These are phyloP conservation scores for Fusarium hainanense DNA, from an alignment of 2,329 filamentous ascomycete genomes.

Conservation along the genomic window DNA sequence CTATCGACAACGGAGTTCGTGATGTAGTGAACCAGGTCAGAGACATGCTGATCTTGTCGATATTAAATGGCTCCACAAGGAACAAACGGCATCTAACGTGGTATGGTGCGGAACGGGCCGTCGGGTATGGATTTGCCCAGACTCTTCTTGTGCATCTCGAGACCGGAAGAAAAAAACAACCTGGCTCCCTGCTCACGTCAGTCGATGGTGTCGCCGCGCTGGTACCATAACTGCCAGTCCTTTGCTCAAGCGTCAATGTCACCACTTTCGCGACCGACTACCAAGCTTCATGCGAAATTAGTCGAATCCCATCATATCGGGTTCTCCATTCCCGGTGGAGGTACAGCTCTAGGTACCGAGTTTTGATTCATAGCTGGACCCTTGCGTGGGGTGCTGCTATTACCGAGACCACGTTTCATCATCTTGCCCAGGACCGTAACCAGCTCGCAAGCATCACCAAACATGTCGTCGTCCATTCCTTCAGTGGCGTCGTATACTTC, in stretches of 20 bases:
- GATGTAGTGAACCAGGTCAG: conserved; percentile 12
- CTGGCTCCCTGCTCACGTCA: conserved; percentile 5
- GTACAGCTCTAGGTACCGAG: conserved; percentile 33
- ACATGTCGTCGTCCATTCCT: conserved; percentile 95
- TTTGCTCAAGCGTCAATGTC: neutral
- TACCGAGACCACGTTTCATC: conserved; percentile 77
- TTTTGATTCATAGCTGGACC: conserved; percentile 41
- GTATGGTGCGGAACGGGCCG: conserved; percentile 41
- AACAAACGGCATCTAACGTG: conserved; percentile 1
- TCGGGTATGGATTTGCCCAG: conserved; percentile 27
- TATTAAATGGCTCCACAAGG: conserved; percentile 35
- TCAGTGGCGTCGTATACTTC: conserved; percentile 93
- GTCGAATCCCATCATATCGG: conserved; percentile 50
- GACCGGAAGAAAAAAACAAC: neutral
- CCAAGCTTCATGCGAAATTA: conserved; percentile 9
- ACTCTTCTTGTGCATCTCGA: conserved; percentile 4
- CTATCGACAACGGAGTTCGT: conserved; percentile 4
- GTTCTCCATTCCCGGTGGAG: conserved; percentile 57
- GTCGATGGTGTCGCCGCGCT: neutral
- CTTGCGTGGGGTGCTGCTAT: conserved; percentile 51
- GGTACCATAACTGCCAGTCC: neutral
- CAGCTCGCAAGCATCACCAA: conserved; percentile 88
- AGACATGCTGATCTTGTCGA: conserved; percentile 11
- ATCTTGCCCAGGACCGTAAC: conserved; percentile 88
- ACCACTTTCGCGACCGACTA: neutral